Evolutionary conservation across 2,329 filamentous ascomycete genomes (phyloP), one percentile per base, ranked within the genome.

Genomic region (Chaetomiaceae sp.): DNA sequence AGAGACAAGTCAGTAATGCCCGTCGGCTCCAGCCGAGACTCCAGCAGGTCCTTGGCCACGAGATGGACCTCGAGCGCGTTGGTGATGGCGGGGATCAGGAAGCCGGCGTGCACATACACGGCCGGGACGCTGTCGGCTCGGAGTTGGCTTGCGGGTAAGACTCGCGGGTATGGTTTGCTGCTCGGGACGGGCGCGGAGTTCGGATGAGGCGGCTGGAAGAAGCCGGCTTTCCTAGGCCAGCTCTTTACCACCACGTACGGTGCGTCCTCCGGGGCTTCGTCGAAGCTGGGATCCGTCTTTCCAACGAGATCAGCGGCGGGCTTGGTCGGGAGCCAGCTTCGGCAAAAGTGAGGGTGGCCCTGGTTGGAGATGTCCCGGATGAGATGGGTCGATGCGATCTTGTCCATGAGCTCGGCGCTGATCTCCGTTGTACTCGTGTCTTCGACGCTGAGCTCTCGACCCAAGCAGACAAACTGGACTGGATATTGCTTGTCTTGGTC

Each of bases 71-170:
- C 86, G 2, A 92, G 60, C n/a, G 79, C 79, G 57, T 89, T 80
- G 14, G 87, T 70, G 31, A 96, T 80, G 0, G 82, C 83, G 0
- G 91, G 89, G 5, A 93, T 75, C 33, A 93, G 73, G 47, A 85
- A 71, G 2, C 75, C 79, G 23, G 83, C 74, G 40, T 73, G 67
- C 1, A 69, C 71, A 51, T 73, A 71, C 7, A 65, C 64, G 6
- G 70, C 61, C 0, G 75, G 71, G 2, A 80, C 59, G 2, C 58
- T 57, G 53, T 84, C 81, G 0, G 79, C 65, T 0, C 63, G 73
- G 48, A 81, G 80, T n/a, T 68, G 68, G 0, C 67, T 57, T 2
- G 71, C 62, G 0, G 77, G 75, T 3, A 84, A 62, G 5, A 76
- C 70, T 5, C 69, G 60, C 0, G 61, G 58, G 59, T 73, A 77